Evolutionary conservation across 2,329 filamentous ascomycete species (phyloP).

Genomic region (Trichoderma arundinaceum): DNA sequence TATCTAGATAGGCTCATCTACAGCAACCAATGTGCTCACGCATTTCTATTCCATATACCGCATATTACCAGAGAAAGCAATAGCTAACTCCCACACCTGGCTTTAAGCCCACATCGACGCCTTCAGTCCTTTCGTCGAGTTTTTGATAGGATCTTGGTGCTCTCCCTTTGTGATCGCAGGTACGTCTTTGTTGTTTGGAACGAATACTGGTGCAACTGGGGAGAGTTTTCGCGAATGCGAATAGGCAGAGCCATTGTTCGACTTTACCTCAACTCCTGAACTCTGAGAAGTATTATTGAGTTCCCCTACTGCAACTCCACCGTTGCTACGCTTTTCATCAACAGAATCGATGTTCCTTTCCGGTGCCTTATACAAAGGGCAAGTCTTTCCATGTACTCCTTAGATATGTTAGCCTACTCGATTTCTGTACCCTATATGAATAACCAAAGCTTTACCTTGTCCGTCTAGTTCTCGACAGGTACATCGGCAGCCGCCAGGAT

Average conservation of each 20-base stretch:
- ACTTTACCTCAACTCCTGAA: neutral
- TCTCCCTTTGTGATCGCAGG: neutral
- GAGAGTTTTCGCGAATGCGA: slow-evolving; percentile 3
- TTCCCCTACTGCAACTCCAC: neutral
- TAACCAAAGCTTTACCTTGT: neutral
- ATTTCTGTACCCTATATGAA: neutral
- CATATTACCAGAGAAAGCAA: neutral
- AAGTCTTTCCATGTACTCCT: neutral
- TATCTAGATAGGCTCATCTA: neutral
- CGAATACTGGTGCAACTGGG: neutral
- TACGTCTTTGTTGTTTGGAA: neutral
- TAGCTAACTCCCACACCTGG: no score
- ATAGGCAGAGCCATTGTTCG: neutral
- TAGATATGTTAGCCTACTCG: neutral
- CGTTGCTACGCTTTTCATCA: neutral
- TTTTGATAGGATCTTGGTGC: neutral
- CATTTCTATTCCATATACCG: neutral
- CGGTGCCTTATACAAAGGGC: neutral
- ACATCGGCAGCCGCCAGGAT: neutral
- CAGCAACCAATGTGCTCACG: no score
- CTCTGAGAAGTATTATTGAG: neutral
- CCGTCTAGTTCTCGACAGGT: neutral
- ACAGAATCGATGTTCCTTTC: neutral
- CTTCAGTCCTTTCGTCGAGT: slow-evolving; percentile 1
- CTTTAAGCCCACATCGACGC: slow-evolving; percentile 26